These are phyloP conservation scores for Sparassis latifolia DNA, from an alignment of 1,284 basidiomycete genomes.

Conservation along the genomic window DNA sequence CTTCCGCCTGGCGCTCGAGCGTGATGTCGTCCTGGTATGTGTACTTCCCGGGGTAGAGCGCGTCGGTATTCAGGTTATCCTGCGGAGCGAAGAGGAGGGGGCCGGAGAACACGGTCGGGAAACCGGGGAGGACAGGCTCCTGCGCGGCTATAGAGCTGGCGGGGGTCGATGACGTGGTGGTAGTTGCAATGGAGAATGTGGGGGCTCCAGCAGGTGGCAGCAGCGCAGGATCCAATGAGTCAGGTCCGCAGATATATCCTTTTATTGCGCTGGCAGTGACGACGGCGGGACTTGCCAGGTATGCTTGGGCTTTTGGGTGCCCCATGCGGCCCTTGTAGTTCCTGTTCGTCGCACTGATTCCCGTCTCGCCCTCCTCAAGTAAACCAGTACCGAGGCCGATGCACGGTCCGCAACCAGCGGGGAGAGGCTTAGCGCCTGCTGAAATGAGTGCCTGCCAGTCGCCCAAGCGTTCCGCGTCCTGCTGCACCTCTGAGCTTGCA, in stretches of 20 bases:
- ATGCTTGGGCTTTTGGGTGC: conserved; percentile 89
- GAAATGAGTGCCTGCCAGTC: conserved; percentile 86
- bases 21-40: conserved; percentile 99
- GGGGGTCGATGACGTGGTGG: conserved; percentile 23
- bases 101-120: conserved; percentile 82
- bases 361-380: conserved; percentile 89
- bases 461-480: conserved; percentile 79
- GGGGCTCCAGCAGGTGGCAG: conserved; percentile 53
- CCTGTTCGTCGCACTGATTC: conserved; percentile 96
- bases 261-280: conserved; percentile 94
- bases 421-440: conserved; percentile 88
- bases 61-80: conserved; percentile 98
- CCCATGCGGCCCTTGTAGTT: conserved; percentile 99
- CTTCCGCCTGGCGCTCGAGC: conserved; percentile 86
- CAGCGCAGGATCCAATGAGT: conserved; percentile 49
- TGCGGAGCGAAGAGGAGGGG: conserved; percentile 90
- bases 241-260: conserved; percentile 87
- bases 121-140: conserved; percentile 69
- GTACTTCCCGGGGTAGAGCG: conserved; percentile 99
- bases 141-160: conserved; percentile 23
- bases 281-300: conserved; percentile 93
- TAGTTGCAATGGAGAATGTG: conserved; percentile 49
- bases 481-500: conserved; percentile 87
- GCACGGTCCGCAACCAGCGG: conserved; percentile 96
- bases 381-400: conserved; percentile 94